These are phyloP conservation scores for Chlorophyllum brunneum DNA, from an alignment of 768 basidiomycete genomes.

Conservation along the genomic window DNA sequence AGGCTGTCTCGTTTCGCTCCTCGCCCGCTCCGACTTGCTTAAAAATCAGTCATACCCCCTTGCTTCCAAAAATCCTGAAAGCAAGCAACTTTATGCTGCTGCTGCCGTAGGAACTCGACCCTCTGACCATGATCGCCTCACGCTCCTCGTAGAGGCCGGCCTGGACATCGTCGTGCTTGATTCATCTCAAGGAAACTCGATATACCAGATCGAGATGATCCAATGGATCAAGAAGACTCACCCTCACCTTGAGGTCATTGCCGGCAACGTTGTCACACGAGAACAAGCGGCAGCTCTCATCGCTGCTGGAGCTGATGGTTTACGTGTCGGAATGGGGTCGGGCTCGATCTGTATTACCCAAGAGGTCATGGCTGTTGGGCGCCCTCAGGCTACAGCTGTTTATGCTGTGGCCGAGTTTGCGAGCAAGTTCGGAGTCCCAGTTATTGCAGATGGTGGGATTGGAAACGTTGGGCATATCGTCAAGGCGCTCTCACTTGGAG, in stretches of 20 bases:
- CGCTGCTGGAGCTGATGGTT: slow-evolving; percentile 90
- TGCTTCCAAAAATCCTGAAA: slow-evolving; percentile 85
- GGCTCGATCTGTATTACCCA: slow-evolving; percentile 99
- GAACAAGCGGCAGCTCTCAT: slow-evolving; percentile 96
- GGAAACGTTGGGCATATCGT: slow-evolving; percentile 96
- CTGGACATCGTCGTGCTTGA: slow-evolving; percentile 94
- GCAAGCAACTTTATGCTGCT: slow-evolving; percentile 94
- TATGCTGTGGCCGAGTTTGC: slow-evolving; percentile 94
- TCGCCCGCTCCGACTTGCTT: slow-evolving; percentile 94
- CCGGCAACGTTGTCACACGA: slow-evolving; percentile 96
- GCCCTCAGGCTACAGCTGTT: slow-evolving; percentile 99
- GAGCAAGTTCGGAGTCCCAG: slow-evolving; percentile 88
- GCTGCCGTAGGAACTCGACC: slow-evolving; percentile 94
- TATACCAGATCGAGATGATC: slow-evolving; percentile 93
- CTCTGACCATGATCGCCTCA: slow-evolving; percentile 80
- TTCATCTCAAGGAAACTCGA: slow-evolving; percentile 94
- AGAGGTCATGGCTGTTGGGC: slow-evolving; percentile 98
- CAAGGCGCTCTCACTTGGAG: slow-evolving; percentile 92
- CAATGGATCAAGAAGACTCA: slow-evolving; percentile 85
- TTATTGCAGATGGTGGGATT: slow-evolving; percentile 95
- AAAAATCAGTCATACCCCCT: slow-evolving; percentile 97
- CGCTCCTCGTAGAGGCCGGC: slow-evolving; percentile 86
- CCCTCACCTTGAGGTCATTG: slow-evolving; percentile 88
- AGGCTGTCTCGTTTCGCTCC: slow-evolving; percentile 65
- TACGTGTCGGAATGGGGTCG: slow-evolving; percentile 96